Evolutionary conservation across 192 early-diverging fungal genomes (phyloP).

Genomic region (Coemansia sp.): DNA sequence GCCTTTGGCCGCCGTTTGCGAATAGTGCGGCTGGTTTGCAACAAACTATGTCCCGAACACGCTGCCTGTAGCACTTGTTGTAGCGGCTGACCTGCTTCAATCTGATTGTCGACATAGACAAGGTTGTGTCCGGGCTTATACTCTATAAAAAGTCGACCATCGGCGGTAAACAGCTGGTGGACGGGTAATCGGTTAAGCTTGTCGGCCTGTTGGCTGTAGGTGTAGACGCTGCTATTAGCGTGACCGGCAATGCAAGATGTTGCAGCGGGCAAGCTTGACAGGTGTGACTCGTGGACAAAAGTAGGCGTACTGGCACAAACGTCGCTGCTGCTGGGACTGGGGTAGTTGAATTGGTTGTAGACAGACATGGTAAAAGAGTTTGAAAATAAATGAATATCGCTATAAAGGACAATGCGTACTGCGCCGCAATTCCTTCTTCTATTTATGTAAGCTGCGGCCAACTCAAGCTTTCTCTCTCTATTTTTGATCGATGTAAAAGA

Average conservation of each 20-base stretch:
- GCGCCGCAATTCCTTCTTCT: background rate
- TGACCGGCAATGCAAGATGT: constrained; percentile 21
- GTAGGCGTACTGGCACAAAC: background rate
- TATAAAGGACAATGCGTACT: background rate
- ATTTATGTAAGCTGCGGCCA: background rate
- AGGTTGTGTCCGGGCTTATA: constrained; percentile 35
- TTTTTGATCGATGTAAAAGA: background rate
- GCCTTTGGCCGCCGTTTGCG: background rate
- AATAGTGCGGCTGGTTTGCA: background rate
- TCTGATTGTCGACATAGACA: constrained; percentile 16
- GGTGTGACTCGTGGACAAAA: background rate
- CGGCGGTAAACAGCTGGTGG: constrained; percentile 15
- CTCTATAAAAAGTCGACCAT: constrained; percentile 35
- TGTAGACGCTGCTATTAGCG: constrained; percentile 3
- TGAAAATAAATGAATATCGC: background rate
- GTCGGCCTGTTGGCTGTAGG: constrained; percentile 7
- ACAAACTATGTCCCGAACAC: background rate
- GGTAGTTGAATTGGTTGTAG: background rate
- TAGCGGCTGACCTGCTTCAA: background rate
- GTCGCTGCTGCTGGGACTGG: background rate
- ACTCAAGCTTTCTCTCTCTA: background rate
- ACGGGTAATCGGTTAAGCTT: constrained; percentile 18
- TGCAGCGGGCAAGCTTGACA: background rate
- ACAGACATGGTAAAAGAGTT: background rate
- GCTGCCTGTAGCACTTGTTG: background rate